Evolutionary conservation across 2,329 filamentous ascomycete genomes (phyloP).

Genomic region (Ophiostoma angusticollis): DNA sequence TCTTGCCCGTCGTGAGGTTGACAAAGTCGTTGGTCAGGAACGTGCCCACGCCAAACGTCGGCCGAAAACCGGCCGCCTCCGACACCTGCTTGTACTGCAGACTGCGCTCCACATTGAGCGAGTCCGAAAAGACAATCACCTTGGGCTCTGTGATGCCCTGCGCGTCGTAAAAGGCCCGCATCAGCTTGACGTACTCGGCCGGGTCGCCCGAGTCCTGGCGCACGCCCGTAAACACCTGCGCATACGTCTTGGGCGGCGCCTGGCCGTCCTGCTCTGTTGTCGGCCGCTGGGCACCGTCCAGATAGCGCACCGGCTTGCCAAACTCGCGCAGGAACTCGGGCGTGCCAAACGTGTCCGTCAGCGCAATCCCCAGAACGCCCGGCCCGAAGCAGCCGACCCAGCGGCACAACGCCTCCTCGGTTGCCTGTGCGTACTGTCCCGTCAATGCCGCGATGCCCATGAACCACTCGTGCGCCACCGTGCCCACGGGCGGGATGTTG

Average conservation of each 20-base stretch:
- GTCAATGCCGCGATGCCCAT: constrained; percentile 95
- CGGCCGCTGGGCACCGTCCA: constrained; percentile 32
- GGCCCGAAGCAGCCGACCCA: constrained; percentile 89
- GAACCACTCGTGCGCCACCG: constrained; percentile 94
- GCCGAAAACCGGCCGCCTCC: constrained; percentile 66
- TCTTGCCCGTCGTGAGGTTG: constrained; percentile 58
- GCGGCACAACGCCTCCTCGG: constrained; percentile 69
- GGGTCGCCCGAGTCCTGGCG: constrained; percentile 88
- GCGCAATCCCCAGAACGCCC: constrained; percentile 69
- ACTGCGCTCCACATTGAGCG: constrained; percentile 79
- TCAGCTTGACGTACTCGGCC: constrained; percentile 61
- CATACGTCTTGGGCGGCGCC: constrained; percentile 50
- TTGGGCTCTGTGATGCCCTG: constrained; percentile 70
- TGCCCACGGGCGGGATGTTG: constrained; percentile 71
- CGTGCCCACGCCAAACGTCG: constrained; percentile 88
- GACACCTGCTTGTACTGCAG: constrained; percentile 79
- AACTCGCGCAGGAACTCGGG: constrained; percentile 79
- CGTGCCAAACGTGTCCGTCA: constrained; percentile 96
- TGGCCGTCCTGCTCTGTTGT: constrained; percentile 8
- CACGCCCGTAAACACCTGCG: constrained; percentile 69
- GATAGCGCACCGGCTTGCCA: constrained; percentile 44
- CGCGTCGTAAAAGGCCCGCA: constrained; percentile 68
- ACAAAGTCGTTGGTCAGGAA: constrained; percentile 91
- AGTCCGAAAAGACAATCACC: constrained; percentile 90
- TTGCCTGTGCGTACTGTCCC: constrained; percentile 71